These are phyloP conservation scores for Picochlorum sp. DNA, from an alignment of 139 green algal species.

Conservation along the genomic window DNA sequence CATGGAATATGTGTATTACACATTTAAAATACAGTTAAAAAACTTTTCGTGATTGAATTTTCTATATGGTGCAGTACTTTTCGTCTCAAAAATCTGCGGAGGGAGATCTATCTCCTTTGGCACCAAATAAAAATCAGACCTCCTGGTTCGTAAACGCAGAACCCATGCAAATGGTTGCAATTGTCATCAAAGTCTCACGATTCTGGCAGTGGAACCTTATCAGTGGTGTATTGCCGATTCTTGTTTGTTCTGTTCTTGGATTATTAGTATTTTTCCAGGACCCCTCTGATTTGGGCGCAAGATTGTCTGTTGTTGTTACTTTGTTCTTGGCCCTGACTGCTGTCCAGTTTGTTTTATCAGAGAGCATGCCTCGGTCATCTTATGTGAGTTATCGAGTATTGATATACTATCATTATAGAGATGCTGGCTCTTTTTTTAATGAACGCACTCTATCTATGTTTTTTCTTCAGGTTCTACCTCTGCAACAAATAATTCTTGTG, in stretches of 20 bases:
- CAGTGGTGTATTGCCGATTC: constrained; percentile 10
- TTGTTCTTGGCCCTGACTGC: constrained; percentile 12
- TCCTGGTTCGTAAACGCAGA: no score
- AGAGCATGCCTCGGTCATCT: constrained; percentile 2
- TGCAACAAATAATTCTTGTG: background rate
- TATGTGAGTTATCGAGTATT: no score
- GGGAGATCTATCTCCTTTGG: background rate
- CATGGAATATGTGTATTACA: no score
- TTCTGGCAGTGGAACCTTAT: background rate
- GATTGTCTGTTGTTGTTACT: constrained; percentile 21
- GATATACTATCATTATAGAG: no score
- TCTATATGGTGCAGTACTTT: background rate
- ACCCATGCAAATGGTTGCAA: background rate
- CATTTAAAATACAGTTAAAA: no score
- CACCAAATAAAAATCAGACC: no score
- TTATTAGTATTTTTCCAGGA: constrained; percentile 19
- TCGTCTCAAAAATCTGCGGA: background rate
- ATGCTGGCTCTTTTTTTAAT: no score
- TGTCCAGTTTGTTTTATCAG: background rate
- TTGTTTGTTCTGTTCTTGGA: constrained; percentile 8
- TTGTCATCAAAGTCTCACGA: background rate
- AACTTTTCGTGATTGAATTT: no score
- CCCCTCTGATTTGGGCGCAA: constrained; percentile 11
- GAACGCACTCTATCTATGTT: no score
- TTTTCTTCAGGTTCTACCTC: no score